Evolutionary conservation across 2,329 filamentous ascomycete species (phyloP).

Genomic region (Tolypocladium endophyticum): DNA sequence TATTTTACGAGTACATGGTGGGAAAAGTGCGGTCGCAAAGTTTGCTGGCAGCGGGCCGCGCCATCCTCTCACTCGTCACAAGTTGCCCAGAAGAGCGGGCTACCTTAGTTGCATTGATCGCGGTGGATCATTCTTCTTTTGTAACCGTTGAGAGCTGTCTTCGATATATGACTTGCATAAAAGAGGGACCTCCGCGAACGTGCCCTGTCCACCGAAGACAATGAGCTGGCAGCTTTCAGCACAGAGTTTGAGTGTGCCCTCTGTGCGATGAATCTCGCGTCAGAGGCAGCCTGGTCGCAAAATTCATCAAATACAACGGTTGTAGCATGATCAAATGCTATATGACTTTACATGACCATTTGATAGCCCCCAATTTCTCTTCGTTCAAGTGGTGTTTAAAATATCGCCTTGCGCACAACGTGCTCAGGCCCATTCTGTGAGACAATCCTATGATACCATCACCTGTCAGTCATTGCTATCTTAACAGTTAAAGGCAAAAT

Average conservation of each 20-base stretch:
- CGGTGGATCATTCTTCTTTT: not conserved
- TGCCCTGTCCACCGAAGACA: no score
- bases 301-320: not conserved
- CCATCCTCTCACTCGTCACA: not conserved
- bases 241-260: not conserved
- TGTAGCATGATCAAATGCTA: not conserved
- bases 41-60: not conserved
- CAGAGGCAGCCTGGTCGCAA: not conserved
- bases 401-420: not conserved
- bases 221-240: not conserved
- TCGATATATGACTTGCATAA: not conserved
- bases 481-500: not conserved
- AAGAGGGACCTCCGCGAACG: not conserved
- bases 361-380: not conserved
- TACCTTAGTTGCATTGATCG: not conserved
- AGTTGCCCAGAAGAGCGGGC: not conserved
- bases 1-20: not conserved
- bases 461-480: not conserved
- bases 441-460: not conserved
- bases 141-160: not conserved
- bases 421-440: not conserved
- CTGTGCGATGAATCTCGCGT: not conserved
- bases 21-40: not conserved
- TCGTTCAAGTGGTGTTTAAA: not conserved
- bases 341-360: not conserved